Conservation (phyloP, 331 rosid genomes). For the Cydonia oblonga region DNA sequence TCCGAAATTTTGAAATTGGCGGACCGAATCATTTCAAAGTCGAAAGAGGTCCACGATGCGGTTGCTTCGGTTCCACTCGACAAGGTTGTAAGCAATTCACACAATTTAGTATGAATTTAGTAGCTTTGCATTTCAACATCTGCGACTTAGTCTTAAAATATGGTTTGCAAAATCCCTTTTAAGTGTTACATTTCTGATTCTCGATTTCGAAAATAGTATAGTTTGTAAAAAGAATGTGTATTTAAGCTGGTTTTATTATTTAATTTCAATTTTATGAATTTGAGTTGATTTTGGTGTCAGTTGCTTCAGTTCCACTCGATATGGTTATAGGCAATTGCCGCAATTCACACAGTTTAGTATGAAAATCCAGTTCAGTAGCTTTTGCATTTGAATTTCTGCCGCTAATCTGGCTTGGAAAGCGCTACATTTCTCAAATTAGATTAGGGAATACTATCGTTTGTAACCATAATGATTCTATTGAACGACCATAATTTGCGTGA, state of each 20-base stretch:
- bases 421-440: neutral
- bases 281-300: neutral
- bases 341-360: neutral
- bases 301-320: slow-evolving; percentile 68
- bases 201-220: neutral
- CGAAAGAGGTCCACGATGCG: slow-evolving; percentile 61
- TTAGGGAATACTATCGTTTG: neutral
- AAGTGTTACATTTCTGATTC: neutral
- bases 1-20: slow-evolving; percentile 71
- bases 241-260: neutral
- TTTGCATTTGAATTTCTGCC: neutral
- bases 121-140: neutral
- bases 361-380: neutral
- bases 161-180: neutral
- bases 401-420: neutral
- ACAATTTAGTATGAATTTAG: neutral
- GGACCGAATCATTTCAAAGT: slow-evolving; percentile 53
- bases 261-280: neutral
- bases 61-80: slow-evolving; percentile 74
- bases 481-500: neutral
- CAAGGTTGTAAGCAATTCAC: slow-evolving; percentile 40
- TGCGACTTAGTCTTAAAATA: neutral
- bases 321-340: slow-evolving; percentile 34
- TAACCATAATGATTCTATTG: neutral
- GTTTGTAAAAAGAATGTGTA: neutral